phyloP scores from a whole-genome alignment of 2,329 filamentous ascomycete genomes.

The Dactylellina sp. region DNA sequence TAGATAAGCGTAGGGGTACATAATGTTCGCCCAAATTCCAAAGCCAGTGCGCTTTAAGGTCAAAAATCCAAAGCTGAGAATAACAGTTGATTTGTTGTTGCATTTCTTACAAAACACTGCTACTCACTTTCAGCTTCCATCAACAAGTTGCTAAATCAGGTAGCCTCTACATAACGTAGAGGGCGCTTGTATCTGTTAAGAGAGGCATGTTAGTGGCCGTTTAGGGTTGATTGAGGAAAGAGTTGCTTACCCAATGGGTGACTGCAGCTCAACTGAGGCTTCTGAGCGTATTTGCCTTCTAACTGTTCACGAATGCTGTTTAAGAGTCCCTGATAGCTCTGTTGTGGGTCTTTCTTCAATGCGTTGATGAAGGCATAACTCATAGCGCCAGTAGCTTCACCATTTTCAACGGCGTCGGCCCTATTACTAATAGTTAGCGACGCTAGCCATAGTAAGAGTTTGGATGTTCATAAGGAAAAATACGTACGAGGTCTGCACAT shows the following conservation, averaged over 20 bases:
- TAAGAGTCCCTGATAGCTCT: constrained; percentile 94
- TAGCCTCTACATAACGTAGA: constrained; percentile 45
- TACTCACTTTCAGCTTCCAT: not conserved
- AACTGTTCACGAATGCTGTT: constrained; percentile 95
- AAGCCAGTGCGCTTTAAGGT: constrained; percentile 9
- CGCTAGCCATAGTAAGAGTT: constrained; percentile 4
- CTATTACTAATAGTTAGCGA: constrained; percentile 66
- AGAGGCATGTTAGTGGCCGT: not conserved
- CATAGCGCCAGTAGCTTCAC: constrained; percentile 96
- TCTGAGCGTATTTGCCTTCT: constrained; percentile 86
- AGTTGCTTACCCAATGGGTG: constrained; percentile 83
- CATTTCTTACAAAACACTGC: not conserved
- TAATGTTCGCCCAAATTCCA: constrained; percentile 11
- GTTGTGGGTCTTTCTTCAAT: constrained; percentile 90
- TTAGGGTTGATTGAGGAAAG: not conserved
- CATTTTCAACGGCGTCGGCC: constrained; percentile 86
- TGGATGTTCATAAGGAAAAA: constrained; percentile 62
- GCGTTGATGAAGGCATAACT: constrained; percentile 95
- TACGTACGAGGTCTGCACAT: constrained; percentile 91
- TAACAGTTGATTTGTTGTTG: not conserved
- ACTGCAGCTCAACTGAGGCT: constrained; percentile 94
- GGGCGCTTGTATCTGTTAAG: constrained; percentile 38
- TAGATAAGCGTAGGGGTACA: constrained; percentile 22
- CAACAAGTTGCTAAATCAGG: not conserved
- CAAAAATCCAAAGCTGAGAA: not conserved